Evolutionary conservation across 495 filamentous ascomycete species (phyloP).

Genomic region (Penicillium argentinense): DNA sequence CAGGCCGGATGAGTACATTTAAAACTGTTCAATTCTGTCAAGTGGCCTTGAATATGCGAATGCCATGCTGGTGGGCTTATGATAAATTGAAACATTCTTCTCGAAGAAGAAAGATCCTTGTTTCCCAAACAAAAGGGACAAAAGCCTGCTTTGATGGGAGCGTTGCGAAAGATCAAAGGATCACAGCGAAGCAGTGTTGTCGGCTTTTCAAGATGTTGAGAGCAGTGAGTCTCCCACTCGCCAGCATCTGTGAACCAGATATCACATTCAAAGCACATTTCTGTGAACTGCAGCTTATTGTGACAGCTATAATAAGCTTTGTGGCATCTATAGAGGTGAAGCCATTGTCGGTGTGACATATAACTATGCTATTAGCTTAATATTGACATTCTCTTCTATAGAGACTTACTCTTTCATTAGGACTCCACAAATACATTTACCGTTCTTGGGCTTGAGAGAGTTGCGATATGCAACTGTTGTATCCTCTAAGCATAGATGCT

Average conservation of each 20-base stretch:
- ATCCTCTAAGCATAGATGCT: constrained; percentile 8
- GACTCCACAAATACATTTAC: constrained; percentile 9
- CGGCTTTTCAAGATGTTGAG: not conserved
- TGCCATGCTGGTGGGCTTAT: not conserved
- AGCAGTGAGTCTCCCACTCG: constrained; percentile 3
- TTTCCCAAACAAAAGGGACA: not conserved
- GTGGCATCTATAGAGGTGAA: constrained; percentile 17
- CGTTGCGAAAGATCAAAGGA: not conserved
- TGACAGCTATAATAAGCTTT: not conserved
- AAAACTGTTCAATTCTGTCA: not conserved
- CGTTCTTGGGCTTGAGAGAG: constrained; percentile 1
- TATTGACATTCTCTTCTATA: not conserved
- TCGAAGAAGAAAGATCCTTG: not conserved
- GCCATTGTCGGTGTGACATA: constrained; percentile 6
- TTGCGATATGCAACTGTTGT: constrained; percentile 6
- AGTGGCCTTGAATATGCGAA: not conserved
- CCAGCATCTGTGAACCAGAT: constrained; percentile 9
- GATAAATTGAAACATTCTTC: not conserved
- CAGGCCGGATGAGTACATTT: not conserved
- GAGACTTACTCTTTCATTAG: constrained; percentile 2
- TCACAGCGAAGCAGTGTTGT: not conserved
- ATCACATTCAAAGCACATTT: constrained; percentile 16
- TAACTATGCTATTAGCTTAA: constrained; percentile 5
- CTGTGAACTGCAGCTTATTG: constrained; percentile 4
- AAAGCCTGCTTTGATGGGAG: not conserved